Evolutionary conservation across 306 rosid species (phyloP), one percentile per base, ranked within the genome.

Genomic region (Prunus mume): DNA sequence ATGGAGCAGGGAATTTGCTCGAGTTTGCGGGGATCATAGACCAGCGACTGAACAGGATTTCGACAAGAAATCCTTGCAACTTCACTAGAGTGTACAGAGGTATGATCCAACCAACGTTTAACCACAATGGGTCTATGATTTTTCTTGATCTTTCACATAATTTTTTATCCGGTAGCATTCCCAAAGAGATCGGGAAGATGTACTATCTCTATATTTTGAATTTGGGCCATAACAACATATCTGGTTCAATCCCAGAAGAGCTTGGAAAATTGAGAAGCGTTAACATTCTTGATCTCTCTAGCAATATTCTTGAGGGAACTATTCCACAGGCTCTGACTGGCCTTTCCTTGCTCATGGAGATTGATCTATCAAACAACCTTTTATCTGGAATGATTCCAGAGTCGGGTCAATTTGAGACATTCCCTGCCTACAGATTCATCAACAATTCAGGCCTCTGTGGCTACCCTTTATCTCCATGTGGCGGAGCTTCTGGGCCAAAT

Each of bases 1-100:
- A 96, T 76, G 99, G 99, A 25, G 97, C 99, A 0, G 99, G 99
- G 65, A 96, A 90, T 74, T 87, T 96, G 89, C 91, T 96, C 0
- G 99, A 96, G 86, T 96, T 91, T 69, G 93, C 96, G 0, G 99
- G 99, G 65, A 91, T 96, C 18, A 86, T 84, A 9, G 77, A 41
- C 12, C 69, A 47, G 52, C 86, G 86, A 68, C 75, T 92, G 86
- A 81, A 67, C 79, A 82, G 91, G 79, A 88, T 92, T 86, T 92
- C 98, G 1, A 85, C 83, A 1, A 86, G 77, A 86, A 92, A 93
- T 69, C 97, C 98, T 51, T 96, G 99, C 85, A 96, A 96, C 83
- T 96, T 96, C 87, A 96, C 98, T 20, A 83, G 99, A 65, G 98
- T 96, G 34, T 96, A 96, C 69, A 81, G 83, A 69, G 99, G 99